A percentile compares a stretch with the other conserved stretches of the same genome.
These are phyloP conservation scores for Ziziphus jujuba DNA, from an alignment of 306 rosid genomes.

Conservation along the genomic window DNA sequence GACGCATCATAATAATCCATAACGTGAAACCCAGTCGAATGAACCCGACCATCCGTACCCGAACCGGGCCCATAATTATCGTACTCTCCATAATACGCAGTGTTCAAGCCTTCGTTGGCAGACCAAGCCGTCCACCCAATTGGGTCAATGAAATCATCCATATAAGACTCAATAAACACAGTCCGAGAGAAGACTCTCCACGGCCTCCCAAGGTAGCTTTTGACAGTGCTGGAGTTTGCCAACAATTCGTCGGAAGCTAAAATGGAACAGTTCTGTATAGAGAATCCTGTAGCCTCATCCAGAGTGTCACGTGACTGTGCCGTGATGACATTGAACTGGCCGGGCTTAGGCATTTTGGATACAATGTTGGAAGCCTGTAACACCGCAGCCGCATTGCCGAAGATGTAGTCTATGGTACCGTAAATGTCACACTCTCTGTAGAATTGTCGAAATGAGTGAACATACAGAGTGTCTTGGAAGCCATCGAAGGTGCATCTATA, in stretches of 20 bases:
- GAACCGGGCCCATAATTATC: slow-evolving; percentile 73
- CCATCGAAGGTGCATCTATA: slow-evolving; percentile 61
- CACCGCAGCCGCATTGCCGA: slow-evolving; percentile 78
- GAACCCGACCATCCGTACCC: slow-evolving; percentile 40
- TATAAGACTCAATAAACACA: slow-evolving; percentile 52
- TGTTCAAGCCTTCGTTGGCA: slow-evolving; percentile 38
- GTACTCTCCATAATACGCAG: slow-evolving; percentile 72
- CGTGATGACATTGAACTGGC: slow-evolving; percentile 64
- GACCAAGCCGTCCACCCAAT: slow-evolving; percentile 66
- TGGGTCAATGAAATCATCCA: slow-evolving; percentile 61
- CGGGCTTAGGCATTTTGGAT: slow-evolving; percentile 52
- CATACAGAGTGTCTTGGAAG: slow-evolving; percentile 69
- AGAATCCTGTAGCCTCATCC: slow-evolving; percentile 71
- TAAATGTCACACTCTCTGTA: slow-evolving; percentile 75
- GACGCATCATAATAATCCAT: slow-evolving; percentile 64
- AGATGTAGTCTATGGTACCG: slow-evolving; percentile 76
- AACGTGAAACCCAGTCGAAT: slow-evolving; percentile 58
- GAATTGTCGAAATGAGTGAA: slow-evolving; percentile 79
- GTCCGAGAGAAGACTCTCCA: slow-evolving; percentile 65
- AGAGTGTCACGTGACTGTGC: slow-evolving; percentile 64
- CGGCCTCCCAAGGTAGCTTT: slow-evolving; percentile 76
- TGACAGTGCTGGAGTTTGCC: slow-evolving; percentile 31
- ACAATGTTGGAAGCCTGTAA: slow-evolving; percentile 57
- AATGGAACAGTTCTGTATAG: slow-evolving; percentile 73
- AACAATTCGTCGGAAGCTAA: slow-evolving; percentile 46